Percentiles rank a stretch among this genome's conserved stretches.
phyloP scores from a whole-genome alignment of 306 rosid species.

The Cucumis sativus region DNA sequence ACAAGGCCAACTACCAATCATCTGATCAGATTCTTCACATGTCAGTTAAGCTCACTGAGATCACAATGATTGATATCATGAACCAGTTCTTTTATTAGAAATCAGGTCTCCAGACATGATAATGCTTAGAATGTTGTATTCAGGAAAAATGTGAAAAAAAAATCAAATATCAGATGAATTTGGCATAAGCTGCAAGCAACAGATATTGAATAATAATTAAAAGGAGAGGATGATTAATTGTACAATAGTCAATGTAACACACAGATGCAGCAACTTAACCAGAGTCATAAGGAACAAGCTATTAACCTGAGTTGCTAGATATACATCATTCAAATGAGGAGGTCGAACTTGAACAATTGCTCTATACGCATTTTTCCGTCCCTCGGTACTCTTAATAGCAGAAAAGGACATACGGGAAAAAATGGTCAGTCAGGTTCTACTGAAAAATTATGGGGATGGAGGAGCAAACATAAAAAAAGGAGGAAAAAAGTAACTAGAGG shows the following conservation, averaged over 20 bases:
- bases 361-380: constrained; percentile 82
- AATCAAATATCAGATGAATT: no score
- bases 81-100: background rate
- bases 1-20: background rate
- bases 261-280: background rate
- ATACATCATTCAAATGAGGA: constrained; percentile 73
- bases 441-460: background rate
- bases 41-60: background rate
- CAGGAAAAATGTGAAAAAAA: background rate
- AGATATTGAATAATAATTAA: background rate
- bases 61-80: background rate
- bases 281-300: background rate
- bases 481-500: background rate
- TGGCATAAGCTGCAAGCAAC: background rate
- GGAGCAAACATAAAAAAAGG: constrained; percentile 1
- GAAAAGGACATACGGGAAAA: constrained; percentile 1
- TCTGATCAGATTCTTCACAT: background rate
- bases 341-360: constrained; percentile 89
- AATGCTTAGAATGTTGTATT: background rate
- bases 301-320: constrained; percentile 87
- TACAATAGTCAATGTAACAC: background rate
- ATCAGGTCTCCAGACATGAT: background rate
- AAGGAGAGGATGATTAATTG: background rate
- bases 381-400: constrained; percentile 56
- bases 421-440: constrained; percentile 4